Evolutionary conservation across 78 protist genomes (phyloP).

Genomic region (Dictyostelium capitatum): DNA sequence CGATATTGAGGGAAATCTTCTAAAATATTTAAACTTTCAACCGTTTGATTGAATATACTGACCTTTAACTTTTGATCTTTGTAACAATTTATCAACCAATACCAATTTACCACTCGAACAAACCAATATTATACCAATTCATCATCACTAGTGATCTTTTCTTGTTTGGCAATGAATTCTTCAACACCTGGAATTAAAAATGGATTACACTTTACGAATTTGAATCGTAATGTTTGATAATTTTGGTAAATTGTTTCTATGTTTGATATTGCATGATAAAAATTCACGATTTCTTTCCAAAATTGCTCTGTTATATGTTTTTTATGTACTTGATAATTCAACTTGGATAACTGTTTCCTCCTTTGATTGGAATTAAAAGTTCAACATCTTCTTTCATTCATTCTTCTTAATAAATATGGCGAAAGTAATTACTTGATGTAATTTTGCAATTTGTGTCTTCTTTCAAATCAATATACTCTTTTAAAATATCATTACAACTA

Average conservation of each 20-base stretch:
- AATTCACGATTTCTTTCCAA: constrained; percentile 86
- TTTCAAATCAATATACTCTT: constrained; percentile 73
- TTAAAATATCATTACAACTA: constrained; percentile 79
- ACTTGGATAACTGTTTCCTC: constrained; percentile 91
- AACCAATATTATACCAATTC: constrained; percentile 88
- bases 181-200: constrained; percentile 87
- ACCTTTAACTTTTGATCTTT: constrained; percentile 84
- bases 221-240: constrained; percentile 93
- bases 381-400: constrained; percentile 96
- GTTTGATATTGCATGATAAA: constrained; percentile 52
- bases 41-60: constrained; percentile 96
- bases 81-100: constrained; percentile 93
- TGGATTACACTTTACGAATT: constrained; percentile 96
- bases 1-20: constrained; percentile 87
- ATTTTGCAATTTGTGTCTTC: constrained; percentile 63
- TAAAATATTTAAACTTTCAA: constrained; percentile 90
- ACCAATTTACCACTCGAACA: constrained; percentile 90
- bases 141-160: constrained; percentile 54
- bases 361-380: constrained; percentile 86
- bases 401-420: constrained; percentile 94
- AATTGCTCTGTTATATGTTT: constrained; percentile 91
- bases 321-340: constrained; percentile 89
- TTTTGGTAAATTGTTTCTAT: constrained; percentile 84
- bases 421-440: constrained; percentile 88
- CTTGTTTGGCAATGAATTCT: constrained; percentile 49